Evolutionary conservation across 768 basidiomycete species (phyloP).

Genomic region (Phylloporus sp.): DNA sequence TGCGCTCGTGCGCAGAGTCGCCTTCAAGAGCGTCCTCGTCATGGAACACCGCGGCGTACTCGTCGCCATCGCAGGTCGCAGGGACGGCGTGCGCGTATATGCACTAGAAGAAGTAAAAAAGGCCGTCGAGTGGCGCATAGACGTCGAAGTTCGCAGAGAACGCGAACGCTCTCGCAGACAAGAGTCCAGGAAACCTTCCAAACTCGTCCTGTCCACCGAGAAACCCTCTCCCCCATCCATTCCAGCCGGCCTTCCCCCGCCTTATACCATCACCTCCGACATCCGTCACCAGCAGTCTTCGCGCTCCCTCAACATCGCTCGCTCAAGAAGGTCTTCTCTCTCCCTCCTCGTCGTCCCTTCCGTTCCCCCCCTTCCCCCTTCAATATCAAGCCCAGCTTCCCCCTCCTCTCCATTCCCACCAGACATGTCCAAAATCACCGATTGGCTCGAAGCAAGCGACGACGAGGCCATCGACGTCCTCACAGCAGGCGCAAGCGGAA

Average conservation of each 20-base stretch:
- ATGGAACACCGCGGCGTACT: conserved; percentile 90
- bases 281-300: conserved; percentile 36
- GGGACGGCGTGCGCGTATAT: conserved; percentile 85
- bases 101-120: conserved; percentile 83
- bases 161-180: conserved; percentile 67
- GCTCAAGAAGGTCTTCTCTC: conserved; percentile 51
- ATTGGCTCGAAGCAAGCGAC: conserved; percentile 79
- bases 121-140: conserved; percentile 84
- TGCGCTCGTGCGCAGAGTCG: conserved; percentile 73
- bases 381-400: conserved; percentile 31
- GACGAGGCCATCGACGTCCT: conserved; percentile 83
- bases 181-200: conserved; percentile 56
- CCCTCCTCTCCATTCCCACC: conserved; percentile 34
- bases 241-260: conserved; percentile 59
- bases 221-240: conserved; percentile 33
- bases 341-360: conserved; percentile 51
- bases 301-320: conserved; percentile 38
- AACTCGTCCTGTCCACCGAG: no score
- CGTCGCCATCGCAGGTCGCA: conserved; percentile 83
- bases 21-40: conserved; percentile 83
- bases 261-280: conserved; percentile 44
- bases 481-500: conserved; percentile 76
- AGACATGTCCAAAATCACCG: conserved; percentile 44
- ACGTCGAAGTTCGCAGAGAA: conserved; percentile 71
- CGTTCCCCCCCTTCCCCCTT: conserved; percentile 33